Base-by-base conservation (phyloP, 2,329 filamentous ascomycete genomes). In the Neofusicoccum parvum region DNA sequence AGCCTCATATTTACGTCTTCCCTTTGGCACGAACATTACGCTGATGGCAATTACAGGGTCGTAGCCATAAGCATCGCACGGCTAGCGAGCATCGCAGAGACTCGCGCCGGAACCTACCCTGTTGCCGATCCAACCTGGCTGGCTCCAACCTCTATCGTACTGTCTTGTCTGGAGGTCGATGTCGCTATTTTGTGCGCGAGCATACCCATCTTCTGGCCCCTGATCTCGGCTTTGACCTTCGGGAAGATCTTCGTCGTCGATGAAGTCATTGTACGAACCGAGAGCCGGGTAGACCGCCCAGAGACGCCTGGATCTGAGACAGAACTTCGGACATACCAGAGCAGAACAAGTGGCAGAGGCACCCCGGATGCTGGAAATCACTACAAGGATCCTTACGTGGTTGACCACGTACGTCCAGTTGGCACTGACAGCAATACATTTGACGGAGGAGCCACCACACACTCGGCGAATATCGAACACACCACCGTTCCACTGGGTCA, bases 241-340 rank as follows among this genome's bases (percentile, higher is more conserved):
- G 75, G 75, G 69, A 75, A 74, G 39, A 79, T 78, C 67, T 74
- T 77, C 46, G 75, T 78, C 66, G 73, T 77, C 67, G 77, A 77
- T 58, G 76, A 79, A 64, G 72, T 79, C 67, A 72, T 74, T 50
- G 70, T 78, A 56, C 75, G 70, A 50, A 72, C 74, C 20, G 72
- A 75, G 46, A 62, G 65, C 37, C 67, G 69, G 11, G n/a, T 53
- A 12, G 17, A n/a, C 17, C 53, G 54, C 37, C 41, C 32, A 12
- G 41, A 34, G n/a, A 53, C 48, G 20, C 15, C 48, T n/a, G 62
- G 48, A 23, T 64, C 62, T 10, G 62, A 64, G 37, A 64, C 62
- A 49, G 62, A 64, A 23, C 62, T 64, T 27, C 36, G 62, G 34
- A 54, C 49, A 10, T 64, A 54, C 20, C 34, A 54, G 5, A 64